phyloP scores from a whole-genome alignment of 257 asterid genomes.

The Solanum pennellii region DNA sequence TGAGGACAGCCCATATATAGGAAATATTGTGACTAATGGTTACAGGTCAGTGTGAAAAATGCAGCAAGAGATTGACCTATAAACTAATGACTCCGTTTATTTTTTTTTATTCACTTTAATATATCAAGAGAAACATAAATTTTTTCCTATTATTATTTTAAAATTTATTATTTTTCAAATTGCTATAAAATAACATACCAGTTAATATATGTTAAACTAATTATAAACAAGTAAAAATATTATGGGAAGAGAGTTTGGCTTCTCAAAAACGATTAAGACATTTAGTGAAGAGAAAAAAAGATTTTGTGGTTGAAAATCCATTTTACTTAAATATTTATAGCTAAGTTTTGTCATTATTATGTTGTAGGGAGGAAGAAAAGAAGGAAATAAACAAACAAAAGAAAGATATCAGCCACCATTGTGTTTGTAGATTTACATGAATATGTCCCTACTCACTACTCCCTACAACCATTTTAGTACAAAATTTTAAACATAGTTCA shows the following conservation, averaged over 20 bases:
- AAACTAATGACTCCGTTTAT: background rate
- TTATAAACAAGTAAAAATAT: background rate
- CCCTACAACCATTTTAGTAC: background rate
- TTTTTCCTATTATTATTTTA: too few species aligned
- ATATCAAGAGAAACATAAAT: too few species aligned
- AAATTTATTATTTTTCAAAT: too few species aligned
- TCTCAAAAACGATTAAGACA: background rate
- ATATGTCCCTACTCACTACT: background rate
- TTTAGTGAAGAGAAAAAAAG: background rate
- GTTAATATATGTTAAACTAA: too few species aligned
- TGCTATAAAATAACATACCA: too few species aligned
- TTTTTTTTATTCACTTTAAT: background rate
- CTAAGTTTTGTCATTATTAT: background rate
- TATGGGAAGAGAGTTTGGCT: background rate
- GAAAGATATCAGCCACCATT: background rate
- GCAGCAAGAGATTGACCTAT: background rate
- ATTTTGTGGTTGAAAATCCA: background rate
- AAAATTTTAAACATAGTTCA: background rate
- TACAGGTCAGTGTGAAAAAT: background rate
- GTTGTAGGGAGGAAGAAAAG: constrained; percentile 1
- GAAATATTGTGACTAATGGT: background rate
- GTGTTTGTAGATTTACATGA: background rate
- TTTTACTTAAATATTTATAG: background rate
- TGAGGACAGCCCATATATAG: background rate
- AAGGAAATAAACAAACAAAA: background rate